Evolutionary conservation across 805 yeast species (phyloP).

Genomic region (Metschnikowia lachancei): DNA sequence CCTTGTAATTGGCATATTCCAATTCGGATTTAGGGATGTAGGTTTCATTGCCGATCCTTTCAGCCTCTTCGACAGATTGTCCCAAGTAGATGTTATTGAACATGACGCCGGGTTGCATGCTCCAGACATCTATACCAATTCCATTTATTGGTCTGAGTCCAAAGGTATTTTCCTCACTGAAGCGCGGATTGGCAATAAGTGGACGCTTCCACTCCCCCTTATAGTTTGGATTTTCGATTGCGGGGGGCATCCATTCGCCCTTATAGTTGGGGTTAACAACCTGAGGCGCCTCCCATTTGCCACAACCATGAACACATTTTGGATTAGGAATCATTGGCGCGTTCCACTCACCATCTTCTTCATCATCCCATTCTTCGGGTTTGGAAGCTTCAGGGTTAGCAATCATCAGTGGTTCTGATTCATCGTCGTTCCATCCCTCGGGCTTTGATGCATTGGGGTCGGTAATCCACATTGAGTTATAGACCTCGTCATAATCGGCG

Average conservation of each 20-base stretch:
- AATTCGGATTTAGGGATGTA: constrained; percentile 53
- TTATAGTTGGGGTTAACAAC: constrained; percentile 66
- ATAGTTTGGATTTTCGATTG: constrained; percentile 69
- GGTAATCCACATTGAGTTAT: constrained; percentile 53
- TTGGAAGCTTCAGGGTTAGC: constrained; percentile 63
- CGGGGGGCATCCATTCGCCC: constrained; percentile 78
- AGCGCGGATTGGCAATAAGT: constrained; percentile 65
- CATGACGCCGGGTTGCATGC: constrained; percentile 70
- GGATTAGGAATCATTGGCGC: constrained; percentile 75
- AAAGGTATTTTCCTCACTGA: constrained; percentile 59
- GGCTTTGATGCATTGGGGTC: constrained; percentile 73
- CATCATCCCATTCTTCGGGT: constrained; percentile 87
- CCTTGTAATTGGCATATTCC: constrained; percentile 46
- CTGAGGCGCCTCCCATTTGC: constrained; percentile 69
- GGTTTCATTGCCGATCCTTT: constrained; percentile 73
- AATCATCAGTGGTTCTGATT: constrained; percentile 53
- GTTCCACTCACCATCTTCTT: constrained; percentile 83
- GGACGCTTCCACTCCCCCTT: constrained; percentile 77
- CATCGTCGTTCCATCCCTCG: constrained; percentile 66
- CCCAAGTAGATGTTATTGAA: constrained; percentile 87
- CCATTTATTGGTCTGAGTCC: constrained; percentile 58
- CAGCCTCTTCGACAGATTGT: constrained; percentile 81
- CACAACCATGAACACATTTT: constrained; percentile 74
- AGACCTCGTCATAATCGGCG: constrained; percentile 78
- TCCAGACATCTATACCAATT: constrained; percentile 86